Conservation (phyloP, 139 green algal genomes). For the Desmodesmus armatus region DNA sequence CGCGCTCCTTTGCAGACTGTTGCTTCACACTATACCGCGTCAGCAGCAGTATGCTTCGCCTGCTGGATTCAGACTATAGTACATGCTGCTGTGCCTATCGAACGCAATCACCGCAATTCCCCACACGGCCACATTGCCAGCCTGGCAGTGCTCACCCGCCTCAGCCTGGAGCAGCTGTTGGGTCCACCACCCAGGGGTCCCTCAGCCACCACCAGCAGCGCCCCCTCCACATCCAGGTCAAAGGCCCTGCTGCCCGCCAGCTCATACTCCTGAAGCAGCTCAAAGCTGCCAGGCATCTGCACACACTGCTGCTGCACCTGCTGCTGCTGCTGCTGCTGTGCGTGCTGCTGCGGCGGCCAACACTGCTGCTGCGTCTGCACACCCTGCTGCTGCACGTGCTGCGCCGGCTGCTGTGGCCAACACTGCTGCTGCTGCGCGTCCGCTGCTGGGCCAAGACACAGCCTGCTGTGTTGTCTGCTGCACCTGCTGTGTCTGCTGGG, state of each 20-base stretch:
- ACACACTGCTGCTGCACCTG: not conserved
- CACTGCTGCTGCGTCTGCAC: conserved; percentile 4
- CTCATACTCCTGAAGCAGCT: conserved; percentile 17
- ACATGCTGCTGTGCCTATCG: too few relatives aligned
- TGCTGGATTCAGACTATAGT: too few relatives aligned
- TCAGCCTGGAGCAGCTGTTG: not conserved
- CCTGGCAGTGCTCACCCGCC: conserved; percentile 4
- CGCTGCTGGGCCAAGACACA: not conserved
- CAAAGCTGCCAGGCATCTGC: conserved; percentile 3
- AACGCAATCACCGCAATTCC: too few relatives aligned
- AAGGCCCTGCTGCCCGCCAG: conserved; percentile 27
- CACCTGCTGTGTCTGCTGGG: not conserved
- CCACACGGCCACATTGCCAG: too few relatives aligned
- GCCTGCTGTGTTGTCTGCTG: not conserved
- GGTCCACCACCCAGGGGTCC: not conserved
- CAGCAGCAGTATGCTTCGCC: too few relatives aligned
- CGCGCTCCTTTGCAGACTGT: not conserved
- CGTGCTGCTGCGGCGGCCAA: not conserved
- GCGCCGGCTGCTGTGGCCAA: not conserved
- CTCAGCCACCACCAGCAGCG: conserved; percentile 22
- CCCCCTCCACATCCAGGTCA: conserved; percentile 10
- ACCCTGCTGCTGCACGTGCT: not conserved
- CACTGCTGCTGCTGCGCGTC: conserved; percentile 14
- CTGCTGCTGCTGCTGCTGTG: conserved; percentile 11
- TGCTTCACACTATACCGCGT: too few relatives aligned